Base-by-base conservation (phyloP, 345 rosid genomes). In the Passiflora organensis region DNA sequence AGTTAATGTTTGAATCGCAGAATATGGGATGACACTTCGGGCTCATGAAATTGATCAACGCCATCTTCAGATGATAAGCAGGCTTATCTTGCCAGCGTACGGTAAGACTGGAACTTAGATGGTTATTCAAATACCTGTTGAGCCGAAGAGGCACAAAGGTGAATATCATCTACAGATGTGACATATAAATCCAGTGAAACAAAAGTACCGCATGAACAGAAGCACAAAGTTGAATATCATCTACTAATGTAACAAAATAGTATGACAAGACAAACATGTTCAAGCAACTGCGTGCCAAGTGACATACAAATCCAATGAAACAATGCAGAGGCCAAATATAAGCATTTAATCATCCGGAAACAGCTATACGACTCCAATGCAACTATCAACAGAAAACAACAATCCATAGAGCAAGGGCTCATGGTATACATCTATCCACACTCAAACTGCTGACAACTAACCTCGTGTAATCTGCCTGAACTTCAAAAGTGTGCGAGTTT, bases 401-500 rank as follows among this genome's bases (percentile, higher is more conserved):
- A 16, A 6, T 19, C 6, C 6, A 37, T 13, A 28, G 23, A 43
- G 32, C 19, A 42, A 32, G 17, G 53, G 44, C 21, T 23, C 16
- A 48, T 13, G 25, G n/a, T 15, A 41, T 9, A 43, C 15, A 44
- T 39, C 47, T 16, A 17, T 65, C 57, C 37, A 36, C 18, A 22
- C 11, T n/a, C 10, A 38, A 47, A 25, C 8, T 6, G 21, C 15
- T 3, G 36, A 9, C 24, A 69, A 56, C 71, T 58, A 55, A 89
- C 95, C 90, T 84, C 43, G 80, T 54, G 53, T 72, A 91, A 63
- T 91, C 98, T 55, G 76, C 91, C 76, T 85, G 96, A 62, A 91
- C 76, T 73, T 91, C 95, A 39, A 82, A 68, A 68, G 88, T 76
- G 60, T 55, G 32, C 43, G 78, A 76, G 55, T 91, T 91, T 24